These are phyloP conservation scores for Cadophora malorum DNA, from an alignment of 2,329 filamentous ascomycete genomes.

Conservation along the genomic window DNA sequence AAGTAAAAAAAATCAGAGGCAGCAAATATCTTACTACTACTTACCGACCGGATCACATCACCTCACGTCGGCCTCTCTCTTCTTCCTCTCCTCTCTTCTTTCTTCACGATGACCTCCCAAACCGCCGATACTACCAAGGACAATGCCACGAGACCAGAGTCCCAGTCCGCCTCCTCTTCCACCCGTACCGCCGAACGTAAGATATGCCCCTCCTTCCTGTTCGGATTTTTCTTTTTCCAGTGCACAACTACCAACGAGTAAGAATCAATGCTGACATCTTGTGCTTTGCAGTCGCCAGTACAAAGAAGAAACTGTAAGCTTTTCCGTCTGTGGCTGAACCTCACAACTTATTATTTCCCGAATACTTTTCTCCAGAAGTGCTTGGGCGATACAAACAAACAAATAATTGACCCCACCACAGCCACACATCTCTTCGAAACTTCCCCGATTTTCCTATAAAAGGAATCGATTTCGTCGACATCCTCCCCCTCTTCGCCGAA, in stretches of 20 bases:
- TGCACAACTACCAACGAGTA: not conserved
- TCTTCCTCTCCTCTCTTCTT: constrained; percentile 37
- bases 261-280: constrained; percentile 7
- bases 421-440: constrained; percentile 74
- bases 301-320: constrained; percentile 66
- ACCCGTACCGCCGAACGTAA: constrained; percentile 41
- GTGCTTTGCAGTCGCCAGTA: constrained; percentile 45
- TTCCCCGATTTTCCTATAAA: constrained; percentile 91
- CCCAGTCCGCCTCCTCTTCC: constrained; percentile 44
- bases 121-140: constrained; percentile 29
- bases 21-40: constrained; percentile 31
- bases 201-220: not conserved
- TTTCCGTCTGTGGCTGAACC: not conserved
- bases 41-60: constrained; percentile 27
- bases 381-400: not conserved
- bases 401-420: not conserved
- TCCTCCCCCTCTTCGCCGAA: constrained; percentile 92
- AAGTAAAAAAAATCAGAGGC: not conserved
- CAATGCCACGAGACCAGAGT: constrained; percentile 44
- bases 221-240: not conserved
- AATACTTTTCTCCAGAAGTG: not conserved
- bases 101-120: constrained; percentile 43
- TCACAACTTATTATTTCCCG: not conserved
- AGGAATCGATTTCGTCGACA: constrained; percentile 97
- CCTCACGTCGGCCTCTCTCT: constrained; percentile 27